Base-by-base conservation (phyloP, 2,329 filamentous ascomycete genomes). In the Epichloe brachyelytri region DNA sequence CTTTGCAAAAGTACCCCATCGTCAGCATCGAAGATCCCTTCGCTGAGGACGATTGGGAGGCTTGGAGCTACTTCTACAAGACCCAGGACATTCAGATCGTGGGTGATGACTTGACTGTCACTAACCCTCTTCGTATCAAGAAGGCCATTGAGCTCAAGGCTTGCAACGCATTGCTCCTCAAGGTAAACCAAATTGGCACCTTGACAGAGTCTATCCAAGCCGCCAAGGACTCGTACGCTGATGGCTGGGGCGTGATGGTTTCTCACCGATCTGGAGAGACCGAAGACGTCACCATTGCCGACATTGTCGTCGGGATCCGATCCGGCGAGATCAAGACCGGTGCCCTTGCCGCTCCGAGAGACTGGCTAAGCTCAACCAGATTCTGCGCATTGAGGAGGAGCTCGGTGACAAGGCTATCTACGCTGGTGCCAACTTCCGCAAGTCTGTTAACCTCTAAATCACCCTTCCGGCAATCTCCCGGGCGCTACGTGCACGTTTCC, bases 41-140 rank as follows among this genome's bases (percentile, higher is more conserved):
- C 75, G 91, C 88, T 59, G 93, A 98, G 82, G 93, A 97, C 67
- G 93, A 98, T 80, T 98, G 93, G 93, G 91, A 97, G 82, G 93
- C 93, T 56, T 98, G 93, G 93, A 95, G 88, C 83, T 95, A 97
- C 85, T 98, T 97, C 85, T 95, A 86, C 86, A 96, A 96, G 86
- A 93, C 88, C 64, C 89, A 88, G 68, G 84, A 96, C 74, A 90
- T 94, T 79, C 93, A 98, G 81, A 89, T 98, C 68, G 93, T 98
- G 61, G 93, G 85, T 77, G 93, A 98, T 69, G 93, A 98, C 70
- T 75, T 98, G 80, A 97, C 93, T 60, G 93, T 98, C 73, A 98
- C 93, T 74, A 98, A 98, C 84, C 93, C 93, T 57, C 76, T 87
- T 65, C 91, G 93, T 73, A 98, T 98, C 82, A 96, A 97, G 88